Base-by-base conservation (phyloP, 2,329 filamentous ascomycete genomes). In the Aureobasidium pullulans region DNA sequence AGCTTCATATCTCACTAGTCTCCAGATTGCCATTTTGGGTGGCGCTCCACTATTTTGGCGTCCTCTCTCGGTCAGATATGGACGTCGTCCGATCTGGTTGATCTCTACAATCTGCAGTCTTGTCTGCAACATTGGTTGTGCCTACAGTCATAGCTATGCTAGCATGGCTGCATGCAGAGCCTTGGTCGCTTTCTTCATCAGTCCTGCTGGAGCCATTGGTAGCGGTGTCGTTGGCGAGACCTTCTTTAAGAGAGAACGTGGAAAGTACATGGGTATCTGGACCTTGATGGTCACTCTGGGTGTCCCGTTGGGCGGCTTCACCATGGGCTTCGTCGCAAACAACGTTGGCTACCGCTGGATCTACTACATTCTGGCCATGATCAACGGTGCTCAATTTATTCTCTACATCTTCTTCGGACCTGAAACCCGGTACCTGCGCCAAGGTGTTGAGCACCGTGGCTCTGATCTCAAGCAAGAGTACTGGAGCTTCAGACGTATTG, bases 341-440 rank as follows among this genome's bases (percentile, higher is more conserved):
- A 73, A 76, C 9, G 74, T 79, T 13, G 76, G 77, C 1, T 84
- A 80, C 54, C 73, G 77, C n/a, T 84, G 81, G 81, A 82, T 83
- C 29, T 84, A 80, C 66, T 83, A 77, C 74, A 75, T 78, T 31
- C 68, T 83, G 28, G 79, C 80, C 1, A 83, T 83, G 34, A 78
- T 76, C 64, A 84, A 84, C 59, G 79, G 73, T 48, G 77, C 73
- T 2, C 81, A 84, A 62, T 75, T 84, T 59, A 66, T 83, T 44
- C 66, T 81, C 15, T 84, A 83, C 65, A 66, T 82, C 54, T 78
- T 83, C 65, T 64, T 81, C 16, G 76, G 77, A 0, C 76, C 77
- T 0, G 82, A 84, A 66, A 82, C 81, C 1, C 75, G 77, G 36
- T 84, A 82, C 66, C 66, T 79, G 16, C 72, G 74, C 4, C 68